Base-by-base conservation (phyloP, 2,329 filamentous ascomycete species). In the Diaporthe sp. region DNA sequence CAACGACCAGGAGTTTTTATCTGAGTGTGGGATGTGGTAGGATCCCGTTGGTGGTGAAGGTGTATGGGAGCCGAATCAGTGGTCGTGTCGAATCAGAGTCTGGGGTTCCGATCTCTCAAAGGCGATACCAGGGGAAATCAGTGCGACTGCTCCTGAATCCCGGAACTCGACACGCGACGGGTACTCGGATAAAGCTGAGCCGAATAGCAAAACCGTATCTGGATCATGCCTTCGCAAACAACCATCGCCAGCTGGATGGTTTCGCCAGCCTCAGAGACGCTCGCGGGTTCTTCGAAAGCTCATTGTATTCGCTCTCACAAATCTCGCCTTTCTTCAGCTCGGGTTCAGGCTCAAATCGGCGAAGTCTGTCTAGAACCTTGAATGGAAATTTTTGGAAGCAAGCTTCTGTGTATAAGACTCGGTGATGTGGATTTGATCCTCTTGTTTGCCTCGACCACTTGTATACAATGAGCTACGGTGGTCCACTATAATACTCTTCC, bases 1-100 rank as follows among this genome's bases (percentile, higher is more conserved):
- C 8, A 22, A 60, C 4, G 42, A 72, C 2, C 13, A 28, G 0
- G 28, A 28, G 3, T 72, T 61, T 12, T 5, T 10, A 4, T 39
- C 70, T 0, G 70, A 72, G 42, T 72, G 55, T 17, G 55, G 70
- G 28, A 72, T 37, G 55, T 72, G 70, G 70, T 72, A 61, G n/a
- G 28, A 3, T 39, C 28, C 7, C 2, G n/a, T 39, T 9, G 63
- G 7, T 22, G 22, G 13, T 28, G 34, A 0, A 39, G 65, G 4
- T 1, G 12, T 6, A 15, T 6, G 13, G 9, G 39, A 37, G 12
- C 39, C 6, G 60, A 8, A 17, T 22, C 20, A 22, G 17, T 49
- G 44, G 20, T 49, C 44, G 44, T 49, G 17, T 49, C 3, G 17
- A 9, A 49, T 49, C 44, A 22, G 8, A 20, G 20, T 7, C 20